phyloP scores from a whole-genome alignment of 2,329 filamentous ascomycete genomes.

The Cercospora canescens region DNA sequence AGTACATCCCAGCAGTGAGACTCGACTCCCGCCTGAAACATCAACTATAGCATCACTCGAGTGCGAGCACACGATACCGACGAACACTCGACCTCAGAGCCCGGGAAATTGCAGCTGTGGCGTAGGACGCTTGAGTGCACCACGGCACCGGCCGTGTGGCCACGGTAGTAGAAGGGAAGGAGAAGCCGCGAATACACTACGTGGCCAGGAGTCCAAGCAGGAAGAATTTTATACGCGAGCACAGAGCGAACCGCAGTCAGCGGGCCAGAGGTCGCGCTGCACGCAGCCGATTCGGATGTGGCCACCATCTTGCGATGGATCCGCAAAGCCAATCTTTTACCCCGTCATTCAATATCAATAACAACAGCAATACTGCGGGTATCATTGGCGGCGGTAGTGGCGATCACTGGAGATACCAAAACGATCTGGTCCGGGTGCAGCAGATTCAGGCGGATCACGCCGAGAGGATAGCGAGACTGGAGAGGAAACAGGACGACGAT shows the following conservation, averaged over 20 bases:
- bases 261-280: background rate
- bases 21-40: background rate
- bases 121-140: conserved; percentile 11
- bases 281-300: conserved; percentile 25
- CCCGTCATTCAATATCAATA: conserved; percentile 42
- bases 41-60: background rate
- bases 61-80: background rate
- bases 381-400: conserved; percentile 41
- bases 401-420: conserved; percentile 65
- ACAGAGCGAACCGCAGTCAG: background rate
- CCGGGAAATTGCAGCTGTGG: conserved; percentile 15
- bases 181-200: background rate
- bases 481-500: conserved; percentile 64
- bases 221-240: background rate
- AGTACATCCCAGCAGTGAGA: background rate
- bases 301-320: conserved; percentile 52
- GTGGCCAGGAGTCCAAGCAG: background rate
- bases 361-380: conserved; percentile 12
- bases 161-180: conserved; percentile 18
- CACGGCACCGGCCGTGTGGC: conserved; percentile 22
- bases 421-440: conserved; percentile 62
- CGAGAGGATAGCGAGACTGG: conserved; percentile 61
- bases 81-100: background rate
- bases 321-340: conserved; percentile 62
- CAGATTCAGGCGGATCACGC: conserved; percentile 61